Base-by-base conservation (phyloP, 495 filamentous ascomycete genomes). In the Talaromyces ruber region DNA sequence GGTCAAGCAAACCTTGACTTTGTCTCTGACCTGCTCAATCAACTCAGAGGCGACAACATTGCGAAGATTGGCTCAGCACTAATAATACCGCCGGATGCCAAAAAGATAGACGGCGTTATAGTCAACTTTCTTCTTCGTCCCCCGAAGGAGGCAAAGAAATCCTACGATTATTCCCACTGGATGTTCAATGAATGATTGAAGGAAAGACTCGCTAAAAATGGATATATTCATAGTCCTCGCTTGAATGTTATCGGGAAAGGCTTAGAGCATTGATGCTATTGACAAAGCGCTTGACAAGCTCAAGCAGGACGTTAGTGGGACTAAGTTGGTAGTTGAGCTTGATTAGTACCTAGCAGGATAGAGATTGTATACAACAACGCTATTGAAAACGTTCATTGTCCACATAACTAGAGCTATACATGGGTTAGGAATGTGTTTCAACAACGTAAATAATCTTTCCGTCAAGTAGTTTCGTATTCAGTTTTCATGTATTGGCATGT, bases 171-270 rank as follows among this genome's bases (percentile, higher is more conserved):
- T 28, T 70, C 71, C 21, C 56, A 57, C 2, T 71, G 69, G 30
- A 61, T 68, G n/a, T 77, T 80, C 43, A 70, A 72, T 39, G 67
- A 66, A 0, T 82, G 74, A 71, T 63, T 82, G 34, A 70, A 67
- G 63, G 66, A 71, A 21, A 68, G 64, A 53, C 55, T 79, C 37
- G 67, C 65, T 55, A 73, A 61, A 30, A 64, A 64, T 2, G 66
- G 67, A 32, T 63, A 76, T 55, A 62, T 74, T 24, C 71, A 73
- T 22, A 72, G 66, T 59, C 74, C 76, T 18, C 57, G 62, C 45
- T 45, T 73, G 26, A 52, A 69, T 60, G 60, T 76, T 5, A 61
- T 79, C 8, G 69, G 65, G 12, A 66, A 67, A 22, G 76, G 76
- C 2, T 54, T 79, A 34, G 64, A 69, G 18, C n/a, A n/a, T n/a